phyloP scores from a whole-genome alignment of 1,284 basidiomycete species.

The Sporisorium scitamineum region DNA sequence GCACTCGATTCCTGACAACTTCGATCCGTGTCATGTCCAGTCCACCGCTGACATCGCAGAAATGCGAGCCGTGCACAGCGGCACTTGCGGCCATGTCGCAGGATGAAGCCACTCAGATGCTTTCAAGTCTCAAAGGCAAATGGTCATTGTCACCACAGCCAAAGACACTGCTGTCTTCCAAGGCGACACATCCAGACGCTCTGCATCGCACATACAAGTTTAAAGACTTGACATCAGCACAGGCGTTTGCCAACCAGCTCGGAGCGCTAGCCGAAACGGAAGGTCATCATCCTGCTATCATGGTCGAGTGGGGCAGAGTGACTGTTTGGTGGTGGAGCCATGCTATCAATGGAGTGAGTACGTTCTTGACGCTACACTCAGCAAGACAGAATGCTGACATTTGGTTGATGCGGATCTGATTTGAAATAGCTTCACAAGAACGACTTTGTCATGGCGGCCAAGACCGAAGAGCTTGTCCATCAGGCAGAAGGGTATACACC shows the following conservation, averaged over 20 bases:
- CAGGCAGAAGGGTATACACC: slow-evolving; percentile 56
- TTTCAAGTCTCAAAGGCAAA: slow-evolving; percentile 38
- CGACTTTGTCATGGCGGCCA: slow-evolving; percentile 68
- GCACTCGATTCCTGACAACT: neutral
- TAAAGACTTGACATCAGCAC: slow-evolving; percentile 57
- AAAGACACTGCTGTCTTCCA: slow-evolving; percentile 24
- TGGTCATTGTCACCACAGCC: slow-evolving; percentile 56
- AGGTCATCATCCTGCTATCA: slow-evolving; percentile 64
- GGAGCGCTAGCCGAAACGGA: slow-evolving; percentile 58
- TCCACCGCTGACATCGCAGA: slow-evolving; percentile 23
- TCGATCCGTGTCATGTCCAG: slow-evolving; percentile 15
- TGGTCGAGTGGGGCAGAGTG: slow-evolving; percentile 66
- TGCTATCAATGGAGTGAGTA: slow-evolving; percentile 62
- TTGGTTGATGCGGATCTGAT: neutral
- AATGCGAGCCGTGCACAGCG: slow-evolving; percentile 40
- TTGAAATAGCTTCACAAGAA: slow-evolving; percentile 61
- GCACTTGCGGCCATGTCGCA: slow-evolving; percentile 25
- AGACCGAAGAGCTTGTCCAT: slow-evolving; percentile 60
- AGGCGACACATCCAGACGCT: slow-evolving; percentile 31
- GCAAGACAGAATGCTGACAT: neutral
- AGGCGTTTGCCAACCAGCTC: slow-evolving; percentile 51
- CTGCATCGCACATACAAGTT: slow-evolving; percentile 62
- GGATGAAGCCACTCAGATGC: slow-evolving; percentile 27
- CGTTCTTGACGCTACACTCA: too few species aligned
- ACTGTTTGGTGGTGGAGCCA: slow-evolving; percentile 68